Percentiles rank a stretch among this genome's conserved stretches.
phyloP scores from a whole-genome alignment of 2,329 filamentous ascomycete genomes.

The Beauveria bassiana region DNA sequence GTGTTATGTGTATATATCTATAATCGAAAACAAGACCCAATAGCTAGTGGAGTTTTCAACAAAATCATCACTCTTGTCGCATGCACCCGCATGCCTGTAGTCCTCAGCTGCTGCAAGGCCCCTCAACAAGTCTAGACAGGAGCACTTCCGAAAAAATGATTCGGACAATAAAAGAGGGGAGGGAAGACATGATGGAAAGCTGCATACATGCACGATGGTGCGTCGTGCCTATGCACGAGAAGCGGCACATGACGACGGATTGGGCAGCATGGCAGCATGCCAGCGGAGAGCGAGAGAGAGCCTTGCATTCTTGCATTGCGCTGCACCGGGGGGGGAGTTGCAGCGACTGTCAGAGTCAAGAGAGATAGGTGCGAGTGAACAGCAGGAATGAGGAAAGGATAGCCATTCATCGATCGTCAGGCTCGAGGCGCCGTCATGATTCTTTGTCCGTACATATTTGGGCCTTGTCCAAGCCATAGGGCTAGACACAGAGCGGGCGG shows the following conservation, averaged over 20 bases:
- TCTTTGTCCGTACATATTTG: too few species aligned
- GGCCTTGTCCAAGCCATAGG: too few species aligned
- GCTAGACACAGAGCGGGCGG: too few species aligned
- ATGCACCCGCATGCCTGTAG: neutral
- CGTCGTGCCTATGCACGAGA: neutral
- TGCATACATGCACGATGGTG: neutral
- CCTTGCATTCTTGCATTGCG: neutral
- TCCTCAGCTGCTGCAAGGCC: neutral
- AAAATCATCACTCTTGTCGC: neutral
- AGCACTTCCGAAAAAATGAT: neutral
- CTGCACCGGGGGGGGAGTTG: neutral
- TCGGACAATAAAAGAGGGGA: neutral
- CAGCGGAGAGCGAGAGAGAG: neutral
- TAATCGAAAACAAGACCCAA: too few species aligned
- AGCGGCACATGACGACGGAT: slow-evolving; percentile 1
- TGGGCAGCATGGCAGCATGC: neutral
- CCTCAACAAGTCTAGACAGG: neutral
- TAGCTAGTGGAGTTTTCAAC: neutral
- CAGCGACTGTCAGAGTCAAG: neutral
- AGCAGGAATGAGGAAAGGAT: neutral
- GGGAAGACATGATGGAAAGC: neutral
- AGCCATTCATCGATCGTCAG: too few species aligned
- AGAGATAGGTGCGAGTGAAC: neutral
- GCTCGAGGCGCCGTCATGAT: too few species aligned
- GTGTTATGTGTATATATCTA: too few species aligned